phyloP scores from a whole-genome alignment of 2,329 filamentous ascomycete species.

The Ceratocystis harringtonii region DNA sequence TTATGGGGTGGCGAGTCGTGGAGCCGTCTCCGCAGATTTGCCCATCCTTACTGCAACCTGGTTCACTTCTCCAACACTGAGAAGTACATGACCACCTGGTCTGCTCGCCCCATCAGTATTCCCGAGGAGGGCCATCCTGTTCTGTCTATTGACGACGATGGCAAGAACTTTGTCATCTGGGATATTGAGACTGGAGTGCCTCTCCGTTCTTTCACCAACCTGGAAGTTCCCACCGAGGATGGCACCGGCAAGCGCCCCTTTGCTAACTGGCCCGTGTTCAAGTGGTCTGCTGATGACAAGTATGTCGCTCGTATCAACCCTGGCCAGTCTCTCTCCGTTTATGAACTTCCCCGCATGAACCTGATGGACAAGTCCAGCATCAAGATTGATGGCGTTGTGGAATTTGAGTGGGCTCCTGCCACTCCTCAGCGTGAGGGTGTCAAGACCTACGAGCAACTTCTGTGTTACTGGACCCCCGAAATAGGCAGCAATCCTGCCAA shows the following conservation, averaged over 20 bases:
- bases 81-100: slow-evolving; percentile 93
- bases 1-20: slow-evolving; percentile 88
- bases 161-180: slow-evolving; percentile 99
- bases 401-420: slow-evolving; percentile 94
- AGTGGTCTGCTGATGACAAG: slow-evolving; percentile 96
- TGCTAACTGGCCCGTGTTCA: slow-evolving; percentile 88
- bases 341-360: slow-evolving; percentile 79
- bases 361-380: slow-evolving; percentile 79
- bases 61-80: slow-evolving; percentile 91
- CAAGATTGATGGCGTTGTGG: slow-evolving; percentile 92
- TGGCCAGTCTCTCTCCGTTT: slow-evolving; percentile 77
- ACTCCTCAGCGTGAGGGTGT: slow-evolving; percentile 66
- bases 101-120: slow-evolving; percentile 79
- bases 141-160: slow-evolving; percentile 83
- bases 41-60: slow-evolving; percentile 88
- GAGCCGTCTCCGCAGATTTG: slow-evolving; percentile 81
- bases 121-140: slow-evolving; percentile 73
- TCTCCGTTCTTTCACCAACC: slow-evolving; percentile 81
- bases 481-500: slow-evolving; percentile 96
- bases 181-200: slow-evolving; percentile 81
- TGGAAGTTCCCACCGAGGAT: slow-evolving; percentile 53
- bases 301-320: slow-evolving; percentile 88
- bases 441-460: slow-evolving; percentile 86
- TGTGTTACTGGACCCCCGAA: slow-evolving; percentile 98
- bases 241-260: slow-evolving; percentile 59